A percentile compares a stretch with the other conserved stretches of the same genome.
Evolutionary conservation across 148 eudicot genomes (phyloP).

Genomic region (Suaeda aralocaspica): DNA sequence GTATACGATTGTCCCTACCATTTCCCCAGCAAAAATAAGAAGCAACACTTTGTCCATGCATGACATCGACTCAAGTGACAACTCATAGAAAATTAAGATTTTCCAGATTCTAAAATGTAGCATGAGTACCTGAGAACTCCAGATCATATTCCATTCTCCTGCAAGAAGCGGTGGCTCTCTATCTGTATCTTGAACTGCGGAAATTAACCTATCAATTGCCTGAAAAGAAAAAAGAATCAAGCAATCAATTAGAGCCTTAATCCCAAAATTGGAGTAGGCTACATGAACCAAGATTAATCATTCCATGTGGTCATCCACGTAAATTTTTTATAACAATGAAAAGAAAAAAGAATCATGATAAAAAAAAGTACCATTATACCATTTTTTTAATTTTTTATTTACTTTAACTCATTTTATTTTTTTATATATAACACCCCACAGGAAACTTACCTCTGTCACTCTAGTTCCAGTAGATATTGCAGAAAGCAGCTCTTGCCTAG

Average conservation of each 20-base stretch:
- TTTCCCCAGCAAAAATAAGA: no score
- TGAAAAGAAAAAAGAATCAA: conserved; percentile 28
- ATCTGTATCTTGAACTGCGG: conserved; percentile 37
- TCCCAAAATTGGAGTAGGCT: no score
- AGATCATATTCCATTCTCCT: conserved; percentile 95
- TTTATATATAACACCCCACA: neutral
- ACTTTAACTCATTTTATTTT: no score
- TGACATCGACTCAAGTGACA: neutral
- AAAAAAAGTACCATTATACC: no score
- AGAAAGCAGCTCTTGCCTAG: conserved; percentile 79
- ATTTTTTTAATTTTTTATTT: neutral
- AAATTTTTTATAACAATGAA: conserved; percentile 5
- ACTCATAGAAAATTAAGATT: neutral
- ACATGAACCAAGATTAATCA: no score
- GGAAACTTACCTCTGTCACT: conserved; percentile 51
- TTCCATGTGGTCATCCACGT: no score
- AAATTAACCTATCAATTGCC: conserved; percentile 74
- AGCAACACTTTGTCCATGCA: neutral
- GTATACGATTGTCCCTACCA: no score
- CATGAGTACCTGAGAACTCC: conserved; percentile 90
- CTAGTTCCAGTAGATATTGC: conserved; percentile 57
- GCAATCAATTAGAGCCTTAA: no score
- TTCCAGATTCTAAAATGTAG: neutral
- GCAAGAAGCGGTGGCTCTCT: conserved; percentile 59
- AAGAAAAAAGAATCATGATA: neutral